These are phyloP conservation scores for Trichophaea hybrida DNA, from an alignment of 2,329 filamentous ascomycete species.

Conservation along the genomic window DNA sequence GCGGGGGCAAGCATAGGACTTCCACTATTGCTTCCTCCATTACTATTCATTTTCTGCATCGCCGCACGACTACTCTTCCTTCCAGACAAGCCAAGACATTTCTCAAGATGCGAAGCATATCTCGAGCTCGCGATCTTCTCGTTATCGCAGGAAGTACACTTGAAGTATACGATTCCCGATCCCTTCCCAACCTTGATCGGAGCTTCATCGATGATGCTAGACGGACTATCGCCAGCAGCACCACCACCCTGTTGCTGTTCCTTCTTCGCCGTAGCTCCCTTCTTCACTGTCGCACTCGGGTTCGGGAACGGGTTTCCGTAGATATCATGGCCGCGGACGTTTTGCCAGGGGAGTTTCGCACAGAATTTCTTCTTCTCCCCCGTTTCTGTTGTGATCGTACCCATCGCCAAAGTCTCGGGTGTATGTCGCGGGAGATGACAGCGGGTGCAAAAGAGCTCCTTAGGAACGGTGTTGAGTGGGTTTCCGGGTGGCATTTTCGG, in stretches of 20 bases:
- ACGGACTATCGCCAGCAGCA: constrained; percentile 1
- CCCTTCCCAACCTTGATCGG: constrained; percentile 5
- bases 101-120: constrained; percentile 21
- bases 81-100: constrained; percentile 19
- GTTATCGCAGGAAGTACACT: constrained; percentile 15
- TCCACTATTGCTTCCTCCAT: constrained; percentile 3
- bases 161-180: constrained; percentile 14
- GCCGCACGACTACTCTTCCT: constrained; percentile 18
- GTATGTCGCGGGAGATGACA: constrained; percentile 18
- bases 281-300: not conserved
- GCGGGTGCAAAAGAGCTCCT: constrained; percentile 19
- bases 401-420: constrained; percentile 1
- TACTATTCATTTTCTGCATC: constrained; percentile 22
- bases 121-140: constrained; percentile 14
- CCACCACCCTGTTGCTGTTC: not conserved
- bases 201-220: not conserved
- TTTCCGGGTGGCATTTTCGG: constrained; percentile 6
- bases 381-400: not conserved
- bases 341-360: constrained; percentile 17
- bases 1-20: constrained; percentile 15
- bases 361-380: constrained; percentile 22
- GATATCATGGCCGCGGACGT: constrained; percentile 17
- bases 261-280: constrained; percentile 7
- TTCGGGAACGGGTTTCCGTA: constrained; percentile 23
- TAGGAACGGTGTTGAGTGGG: constrained; percentile 10